Evolutionary conservation across 2,329 filamentous ascomycete genomes (phyloP).

Genomic region (Fusarium sp.): DNA sequence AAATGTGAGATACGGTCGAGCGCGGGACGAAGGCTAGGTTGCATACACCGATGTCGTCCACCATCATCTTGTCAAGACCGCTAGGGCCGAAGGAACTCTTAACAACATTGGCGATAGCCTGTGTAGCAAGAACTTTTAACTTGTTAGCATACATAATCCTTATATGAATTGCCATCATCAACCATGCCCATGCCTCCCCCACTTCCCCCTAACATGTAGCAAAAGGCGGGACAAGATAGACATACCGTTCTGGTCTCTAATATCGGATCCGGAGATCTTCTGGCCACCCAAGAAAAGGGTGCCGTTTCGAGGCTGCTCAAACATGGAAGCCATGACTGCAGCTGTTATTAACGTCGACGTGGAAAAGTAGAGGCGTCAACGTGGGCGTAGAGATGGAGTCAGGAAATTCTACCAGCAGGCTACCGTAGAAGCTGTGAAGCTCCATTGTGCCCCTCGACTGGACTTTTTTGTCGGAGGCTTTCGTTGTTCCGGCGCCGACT

Average conservation of each 20-base stretch:
- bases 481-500: conserved; percentile 46
- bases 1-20: conserved; percentile 38
- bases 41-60: conserved; percentile 95
- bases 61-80: conserved; percentile 99
- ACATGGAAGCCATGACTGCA: conserved; percentile 86
- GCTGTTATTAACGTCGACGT: conserved; percentile 43
- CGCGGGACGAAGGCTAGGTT: conserved; percentile 32
- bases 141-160: conserved; percentile 32
- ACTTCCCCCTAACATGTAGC: conserved; percentile 44
- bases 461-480: conserved; percentile 47
- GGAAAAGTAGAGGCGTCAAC: conserved; percentile 44
- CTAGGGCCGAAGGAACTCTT: conserved; percentile 98
- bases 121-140: conserved; percentile 83
- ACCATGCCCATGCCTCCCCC: conserved; percentile 36
- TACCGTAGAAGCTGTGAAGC: conserved; percentile 49
- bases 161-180: conserved; percentile 34
- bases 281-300: conserved; percentile 96
- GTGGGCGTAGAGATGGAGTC: conserved; percentile 45
- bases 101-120: conserved; percentile 98
- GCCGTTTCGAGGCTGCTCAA: conserved; percentile 94
- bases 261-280: conserved; percentile 97
- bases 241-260: conserved; percentile 94
- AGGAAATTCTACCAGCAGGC: conserved; percentile 49
- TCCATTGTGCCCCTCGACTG: conserved; percentile 44
- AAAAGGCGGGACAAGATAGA: conserved; percentile 39